Percentiles rank a stretch among this genome's conserved stretches.
phyloP scores from a whole-genome alignment of 495 filamentous ascomycete species.

The Podospora pseudoanserina region DNA sequence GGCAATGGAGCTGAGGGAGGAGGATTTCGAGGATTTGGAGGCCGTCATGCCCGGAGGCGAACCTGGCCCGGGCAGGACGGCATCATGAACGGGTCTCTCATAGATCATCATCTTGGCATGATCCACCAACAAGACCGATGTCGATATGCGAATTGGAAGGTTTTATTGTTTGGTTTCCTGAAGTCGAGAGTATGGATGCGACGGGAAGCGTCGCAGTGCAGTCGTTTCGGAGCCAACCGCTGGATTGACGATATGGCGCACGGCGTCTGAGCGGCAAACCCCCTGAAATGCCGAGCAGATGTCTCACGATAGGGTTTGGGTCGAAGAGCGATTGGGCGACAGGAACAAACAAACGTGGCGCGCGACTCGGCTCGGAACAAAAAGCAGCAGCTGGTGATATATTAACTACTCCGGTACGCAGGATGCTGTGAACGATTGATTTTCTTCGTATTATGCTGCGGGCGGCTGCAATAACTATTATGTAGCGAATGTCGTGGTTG shows the following conservation, averaged over 20 bases:
- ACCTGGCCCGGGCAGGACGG: constrained; percentile 55
- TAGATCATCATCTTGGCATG: constrained; percentile 56
- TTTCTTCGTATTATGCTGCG: constrained; percentile 1
- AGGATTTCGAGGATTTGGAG: constrained; percentile 86
- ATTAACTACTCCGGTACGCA: background rate
- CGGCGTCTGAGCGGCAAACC: constrained; percentile 22
- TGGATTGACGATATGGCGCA: constrained; percentile 20
- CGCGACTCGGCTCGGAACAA: constrained; percentile 1
- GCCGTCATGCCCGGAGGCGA: constrained; percentile 81
- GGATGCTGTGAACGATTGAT: background rate
- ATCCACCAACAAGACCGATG: background rate
- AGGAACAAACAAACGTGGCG: constrained; percentile 4
- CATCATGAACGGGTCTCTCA: constrained; percentile 42
- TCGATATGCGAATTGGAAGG: background rate
- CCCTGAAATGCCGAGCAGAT: constrained; percentile 25
- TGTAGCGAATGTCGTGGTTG: background rate
- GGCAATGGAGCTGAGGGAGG: constrained; percentile 76
- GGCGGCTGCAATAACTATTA: constrained; percentile 8
- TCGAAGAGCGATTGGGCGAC: constrained; percentile 1
- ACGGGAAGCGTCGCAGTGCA: constrained; percentile 24
- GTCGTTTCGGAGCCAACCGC: constrained; percentile 13
- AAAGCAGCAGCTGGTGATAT: background rate
- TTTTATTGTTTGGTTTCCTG: constrained; percentile 14
- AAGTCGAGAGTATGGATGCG: constrained; percentile 15
- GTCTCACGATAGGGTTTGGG: constrained; percentile 28